Percentiles rank a stretch among this genome's conserved stretches.
phyloP scores from a whole-genome alignment of 176 grass and related monocot genomes.

The Oryza brachyantha region DNA sequence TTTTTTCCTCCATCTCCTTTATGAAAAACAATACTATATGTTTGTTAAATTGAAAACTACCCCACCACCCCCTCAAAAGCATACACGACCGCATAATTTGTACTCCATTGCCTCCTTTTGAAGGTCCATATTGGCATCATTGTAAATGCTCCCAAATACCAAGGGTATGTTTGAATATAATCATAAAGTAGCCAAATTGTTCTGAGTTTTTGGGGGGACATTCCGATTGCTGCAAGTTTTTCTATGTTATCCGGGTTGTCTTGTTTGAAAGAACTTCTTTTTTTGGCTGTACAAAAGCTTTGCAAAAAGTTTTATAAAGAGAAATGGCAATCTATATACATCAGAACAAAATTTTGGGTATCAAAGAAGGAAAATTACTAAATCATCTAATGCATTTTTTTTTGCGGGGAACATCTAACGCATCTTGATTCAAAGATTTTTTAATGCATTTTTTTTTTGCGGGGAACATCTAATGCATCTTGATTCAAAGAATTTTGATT shows the following conservation, averaged over 20 bases:
- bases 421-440: too few relatives aligned
- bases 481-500: background rate
- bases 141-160: conserved; percentile 24
- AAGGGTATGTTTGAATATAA: conserved; percentile 21
- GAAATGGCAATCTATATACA: background rate
- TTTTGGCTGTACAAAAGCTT: conserved; percentile 19
- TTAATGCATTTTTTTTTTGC: background rate
- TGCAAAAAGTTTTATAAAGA: conserved; percentile 18
- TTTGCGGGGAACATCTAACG: too few relatives aligned
- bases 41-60: conserved; percentile 42
- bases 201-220: conserved; percentile 20
- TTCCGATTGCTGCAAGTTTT: conserved; percentile 30
- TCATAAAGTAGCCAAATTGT: conserved; percentile 18
- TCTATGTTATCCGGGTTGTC: conserved; percentile 42
- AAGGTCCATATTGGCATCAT: conserved; percentile 52
- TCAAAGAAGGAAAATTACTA: background rate
- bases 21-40: conserved; percentile 19
- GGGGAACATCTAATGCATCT: background rate
- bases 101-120: conserved; percentile 31
- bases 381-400: background rate
- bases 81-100: conserved; percentile 58
- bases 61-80: conserved; percentile 66
- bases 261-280: conserved; percentile 29
- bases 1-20: conserved; percentile 21
- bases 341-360: background rate